Conservation (phyloP, 2,329 filamentous ascomycete species). For the Pleoardoris graminearum region DNA sequence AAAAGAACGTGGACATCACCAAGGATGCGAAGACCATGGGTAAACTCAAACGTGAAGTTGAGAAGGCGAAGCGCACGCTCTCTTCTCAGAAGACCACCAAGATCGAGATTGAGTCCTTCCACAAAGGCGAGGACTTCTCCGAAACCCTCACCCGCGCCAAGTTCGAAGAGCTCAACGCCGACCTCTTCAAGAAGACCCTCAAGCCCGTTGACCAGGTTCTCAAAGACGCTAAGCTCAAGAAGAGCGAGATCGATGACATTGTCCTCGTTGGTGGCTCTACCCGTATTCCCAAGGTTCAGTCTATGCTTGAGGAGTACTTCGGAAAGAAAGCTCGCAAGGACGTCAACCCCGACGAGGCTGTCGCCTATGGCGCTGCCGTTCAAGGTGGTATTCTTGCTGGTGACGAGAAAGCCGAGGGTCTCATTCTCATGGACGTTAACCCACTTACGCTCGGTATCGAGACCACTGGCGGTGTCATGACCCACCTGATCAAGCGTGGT, state of each 20-base stretch:
- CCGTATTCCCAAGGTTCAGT: slow-evolving; percentile 97
- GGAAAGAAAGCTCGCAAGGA: slow-evolving; percentile 98
- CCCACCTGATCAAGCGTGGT: slow-evolving; percentile 92
- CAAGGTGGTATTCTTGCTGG: slow-evolving; percentile 95
- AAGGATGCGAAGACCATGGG: slow-evolving; percentile 98
- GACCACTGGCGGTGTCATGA: slow-evolving; percentile 97
- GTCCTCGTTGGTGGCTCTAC: slow-evolving; percentile 98
- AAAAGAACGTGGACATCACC: slow-evolving; percentile 87
- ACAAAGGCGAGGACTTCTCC: slow-evolving; percentile 95
- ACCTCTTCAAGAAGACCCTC: slow-evolving; percentile 98
- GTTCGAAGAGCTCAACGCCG: slow-evolving; percentile 98
- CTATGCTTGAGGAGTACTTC: slow-evolving; percentile 95
- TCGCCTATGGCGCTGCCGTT: slow-evolving; percentile 95
- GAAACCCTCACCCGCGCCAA: slow-evolving; percentile 98
- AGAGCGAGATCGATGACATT: slow-evolving; percentile 92
- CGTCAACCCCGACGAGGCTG: slow-evolving; percentile 99
- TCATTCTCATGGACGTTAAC: slow-evolving; percentile 98
- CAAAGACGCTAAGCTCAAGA: slow-evolving; percentile 97
- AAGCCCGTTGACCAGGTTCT: slow-evolving; percentile 99
- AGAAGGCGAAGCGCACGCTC: slow-evolving; percentile 98
- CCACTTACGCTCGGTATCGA: slow-evolving; percentile 95
- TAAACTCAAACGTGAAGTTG: slow-evolving; percentile 98
- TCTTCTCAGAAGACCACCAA: slow-evolving; percentile 89
- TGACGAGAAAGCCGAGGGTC: slow-evolving; percentile 75
- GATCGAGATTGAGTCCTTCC: slow-evolving; percentile 97